Percentiles rank a stretch among this genome's conserved stretches.
Evolutionary conservation across 1,284 basidiomycete genomes (phyloP).

Genomic region (Papiliotrema fonsecae): DNA sequence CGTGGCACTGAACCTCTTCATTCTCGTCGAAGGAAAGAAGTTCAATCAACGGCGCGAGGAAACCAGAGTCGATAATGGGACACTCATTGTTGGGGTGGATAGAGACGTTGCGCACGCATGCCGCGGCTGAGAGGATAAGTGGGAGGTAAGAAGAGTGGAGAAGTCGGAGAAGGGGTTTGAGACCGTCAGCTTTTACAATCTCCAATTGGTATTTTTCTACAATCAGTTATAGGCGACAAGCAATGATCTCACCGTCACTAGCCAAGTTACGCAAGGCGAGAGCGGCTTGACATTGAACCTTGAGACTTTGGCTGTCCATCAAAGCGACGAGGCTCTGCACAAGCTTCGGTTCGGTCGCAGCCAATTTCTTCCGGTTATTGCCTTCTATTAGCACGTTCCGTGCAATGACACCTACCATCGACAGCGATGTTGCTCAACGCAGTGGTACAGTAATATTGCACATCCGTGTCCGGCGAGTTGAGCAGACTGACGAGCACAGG

Average conservation of each 20-base stretch:
- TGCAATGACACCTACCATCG: constrained; percentile 58
- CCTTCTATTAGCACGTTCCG: constrained; percentile 48
- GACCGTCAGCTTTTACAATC: constrained; percentile 93
- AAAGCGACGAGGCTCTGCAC: constrained; percentile 90
- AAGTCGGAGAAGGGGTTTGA: constrained; percentile 86
- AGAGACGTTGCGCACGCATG: constrained; percentile 97
- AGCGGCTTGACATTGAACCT: constrained; percentile 98
- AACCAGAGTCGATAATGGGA: constrained; percentile 98
- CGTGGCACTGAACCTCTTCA: constrained; percentile 99
- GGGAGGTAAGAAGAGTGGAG: constrained; percentile 96
- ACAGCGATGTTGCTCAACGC: constrained; percentile 98
- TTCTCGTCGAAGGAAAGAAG: constrained; percentile 96
- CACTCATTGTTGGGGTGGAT: constrained; percentile 99
- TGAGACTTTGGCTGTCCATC: constrained; percentile 96
- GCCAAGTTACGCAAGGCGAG: constrained; percentile 94
- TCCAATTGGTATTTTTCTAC: constrained; percentile 98
- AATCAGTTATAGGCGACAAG: neutral
- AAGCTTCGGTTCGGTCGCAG: constrained; percentile 89
- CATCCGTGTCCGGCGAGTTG: constrained; percentile 96
- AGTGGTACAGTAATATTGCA: constrained; percentile 99
- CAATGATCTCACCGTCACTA: constrained; percentile 71
- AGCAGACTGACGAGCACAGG: constrained; percentile 93
- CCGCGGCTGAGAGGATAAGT: constrained; percentile 96
- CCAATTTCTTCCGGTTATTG: constrained; percentile 89
- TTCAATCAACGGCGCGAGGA: constrained; percentile 92